phyloP scores from a whole-genome alignment of 1,139 yeast genomes.

The Lodderomyces orthopsilosis region DNA sequence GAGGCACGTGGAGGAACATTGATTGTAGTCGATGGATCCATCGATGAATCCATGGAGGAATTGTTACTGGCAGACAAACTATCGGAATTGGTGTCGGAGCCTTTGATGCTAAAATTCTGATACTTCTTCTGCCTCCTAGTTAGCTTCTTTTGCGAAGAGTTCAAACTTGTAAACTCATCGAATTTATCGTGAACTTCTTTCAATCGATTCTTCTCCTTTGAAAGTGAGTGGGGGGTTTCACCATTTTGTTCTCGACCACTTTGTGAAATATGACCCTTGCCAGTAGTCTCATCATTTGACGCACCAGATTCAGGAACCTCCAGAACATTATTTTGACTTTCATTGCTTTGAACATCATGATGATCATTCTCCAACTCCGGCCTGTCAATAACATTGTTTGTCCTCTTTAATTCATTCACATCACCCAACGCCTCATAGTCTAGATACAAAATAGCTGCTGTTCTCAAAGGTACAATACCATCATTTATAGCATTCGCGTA shows the following conservation, averaged over 20 bases:
- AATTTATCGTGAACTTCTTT: slow-evolving; percentile 5
- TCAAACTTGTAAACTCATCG: slow-evolving; percentile 21
- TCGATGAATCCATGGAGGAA: slow-evolving; percentile 8
- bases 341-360: slow-evolving; percentile 14
- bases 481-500: slow-evolving; percentile 85
- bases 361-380: slow-evolving; percentile 14
- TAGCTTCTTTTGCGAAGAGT: slow-evolving; percentile 15
- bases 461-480: slow-evolving; percentile 86
- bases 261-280: slow-evolving; percentile 10
- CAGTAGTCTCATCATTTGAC: slow-evolving; percentile 10
- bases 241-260: slow-evolving; percentile 2
- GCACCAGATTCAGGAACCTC: slow-evolving; percentile 13
- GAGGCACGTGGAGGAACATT: slow-evolving; percentile 45
- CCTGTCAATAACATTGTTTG: slow-evolving; percentile 13
- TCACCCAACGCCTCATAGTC: slow-evolving; percentile 45
- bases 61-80: slow-evolving; percentile 12
- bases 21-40: slow-evolving; percentile 12
- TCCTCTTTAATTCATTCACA: slow-evolving; percentile 25
- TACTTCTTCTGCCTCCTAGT: slow-evolving; percentile 23
- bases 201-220: slow-evolving; percentile 6
- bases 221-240: slow-evolving; percentile 4
- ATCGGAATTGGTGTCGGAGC: slow-evolving; percentile 17
- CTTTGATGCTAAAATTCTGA: slow-evolving; percentile 27
- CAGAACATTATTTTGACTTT: slow-evolving; percentile 10
- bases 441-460: slow-evolving; percentile 52